Conservation (phyloP, 805 yeast genomes). For the Saturnispora besseyi region DNA sequence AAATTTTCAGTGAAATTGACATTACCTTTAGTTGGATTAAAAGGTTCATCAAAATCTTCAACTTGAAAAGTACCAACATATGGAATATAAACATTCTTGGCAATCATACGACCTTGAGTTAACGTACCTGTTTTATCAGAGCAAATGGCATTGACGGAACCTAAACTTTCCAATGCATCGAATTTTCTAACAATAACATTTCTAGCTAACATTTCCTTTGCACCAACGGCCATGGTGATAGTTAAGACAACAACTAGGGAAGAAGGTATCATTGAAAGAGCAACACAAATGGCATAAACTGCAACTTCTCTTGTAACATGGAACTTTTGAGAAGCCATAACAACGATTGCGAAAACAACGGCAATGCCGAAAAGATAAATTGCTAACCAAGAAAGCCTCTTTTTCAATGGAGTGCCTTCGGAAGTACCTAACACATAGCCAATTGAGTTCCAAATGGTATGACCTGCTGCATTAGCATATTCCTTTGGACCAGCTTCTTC, state of each 20-base stretch:
- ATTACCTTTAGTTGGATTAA: conserved; percentile 53
- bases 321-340: conserved; percentile 76
- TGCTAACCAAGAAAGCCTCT: conserved; percentile 69
- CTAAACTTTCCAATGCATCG: conserved; percentile 71
- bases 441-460: conserved; percentile 43
- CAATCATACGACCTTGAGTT: conserved; percentile 73
- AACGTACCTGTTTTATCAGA: conserved; percentile 80
- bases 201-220: conserved; percentile 60
- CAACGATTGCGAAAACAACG: conserved; percentile 77
- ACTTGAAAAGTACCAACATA: conserved; percentile 48
- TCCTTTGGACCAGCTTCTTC: conserved; percentile 39
- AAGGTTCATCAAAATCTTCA: conserved; percentile 48
- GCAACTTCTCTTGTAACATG: conserved; percentile 74
- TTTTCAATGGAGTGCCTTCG: conserved; percentile 75
- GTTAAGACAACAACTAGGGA: conserved; percentile 72
- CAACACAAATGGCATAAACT: conserved; percentile 80
- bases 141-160: conserved; percentile 71
- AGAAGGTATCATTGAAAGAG: conserved; percentile 74
- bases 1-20: conserved; percentile 28
- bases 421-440: conserved; percentile 69
- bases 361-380: conserved; percentile 64
- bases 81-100: conserved; percentile 63
- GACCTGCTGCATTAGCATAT: conserved; percentile 37
- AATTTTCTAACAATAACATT: conserved; percentile 68
- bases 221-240: conserved; percentile 80